phyloP scores from a whole-genome alignment of 495 filamentous ascomycete species.

The Xylona heveae region DNA sequence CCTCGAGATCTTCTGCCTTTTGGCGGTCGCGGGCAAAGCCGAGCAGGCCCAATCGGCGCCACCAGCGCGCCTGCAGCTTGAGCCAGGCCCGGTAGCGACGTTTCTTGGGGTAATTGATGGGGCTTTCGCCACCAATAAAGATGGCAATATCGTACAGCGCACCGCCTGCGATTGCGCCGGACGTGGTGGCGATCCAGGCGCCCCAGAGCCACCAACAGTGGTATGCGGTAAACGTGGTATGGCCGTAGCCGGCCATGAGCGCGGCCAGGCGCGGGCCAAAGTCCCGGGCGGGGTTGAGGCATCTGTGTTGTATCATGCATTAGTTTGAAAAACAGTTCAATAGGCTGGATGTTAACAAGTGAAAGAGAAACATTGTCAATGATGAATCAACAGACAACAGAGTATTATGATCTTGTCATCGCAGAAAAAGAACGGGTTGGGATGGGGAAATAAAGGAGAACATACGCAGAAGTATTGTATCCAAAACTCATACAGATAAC shows the following conservation, averaged over 20 bases:
- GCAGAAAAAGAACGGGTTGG: constrained; percentile 31
- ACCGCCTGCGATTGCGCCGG: constrained; percentile 24
- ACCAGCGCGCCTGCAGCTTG: too few relatives aligned
- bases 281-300: constrained; percentile 28
- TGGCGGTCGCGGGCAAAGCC: too few relatives aligned
- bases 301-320: constrained; percentile 27
- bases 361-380: constrained; percentile 26
- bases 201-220: too few relatives aligned
- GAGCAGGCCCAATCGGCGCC: too few relatives aligned
- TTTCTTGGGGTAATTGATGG: constrained; percentile 30
- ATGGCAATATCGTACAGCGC: constrained; percentile 31
- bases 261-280: constrained; percentile 30
- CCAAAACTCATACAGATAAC: constrained; percentile 1
- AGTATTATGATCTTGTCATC: too few relatives aligned
- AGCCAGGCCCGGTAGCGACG: too few relatives aligned
- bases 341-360: constrained; percentile 1
- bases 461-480: constrained; percentile 25
- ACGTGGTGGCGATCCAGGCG: constrained; percentile 23
- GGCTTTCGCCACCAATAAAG: constrained; percentile 31
- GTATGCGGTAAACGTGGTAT: constrained; percentile 26
- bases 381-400: constrained; percentile 21
- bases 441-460: constrained; percentile 19
- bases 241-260: constrained; percentile 28
- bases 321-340: constrained; percentile 8
- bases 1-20: too few relatives aligned